Evolutionary conservation across 495 filamentous ascomycete species (phyloP), one percentile per base, ranked within the genome.

Genomic region (Aspergillus diversus): DNA sequence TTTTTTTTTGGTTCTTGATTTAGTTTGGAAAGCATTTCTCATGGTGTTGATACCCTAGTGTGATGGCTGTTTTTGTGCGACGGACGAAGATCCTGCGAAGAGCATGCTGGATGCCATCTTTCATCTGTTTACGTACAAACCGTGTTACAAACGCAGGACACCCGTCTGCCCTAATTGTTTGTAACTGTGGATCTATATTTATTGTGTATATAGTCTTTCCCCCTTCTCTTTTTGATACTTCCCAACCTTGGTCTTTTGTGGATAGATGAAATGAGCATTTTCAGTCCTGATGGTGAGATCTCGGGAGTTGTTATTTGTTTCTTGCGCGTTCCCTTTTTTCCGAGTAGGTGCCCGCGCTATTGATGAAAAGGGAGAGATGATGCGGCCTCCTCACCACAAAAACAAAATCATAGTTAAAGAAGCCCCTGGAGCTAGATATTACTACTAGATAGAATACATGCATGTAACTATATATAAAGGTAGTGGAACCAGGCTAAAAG

Each of bases 11-110:
- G 34, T 56, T 50, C 51, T 55, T 62, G 57, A 67, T 55, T 47
- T 54, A 57, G 53, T 66, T 70, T 71, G 57, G 67, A 71, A 74
- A 78, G 75, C 77, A 78, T 81, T 75, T 75, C 62, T 75, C 73
- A 75, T 74, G 76, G 77, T 81, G 75, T 80, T 80, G 79, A 80
- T 81, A 80, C 78, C 78, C 79, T 77, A 69, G 59, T 66, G 63
- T 67, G 64, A 64, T 64, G 65, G 59, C 58, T 69, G 50, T 67
- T 69, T 69, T 66, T 67, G 57, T 54, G 39, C 60, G 50, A 17
- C 17, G 34, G 57, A 17, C 43, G 55, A 47, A 52, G 53, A 49
- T 59, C 59, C 49, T 60, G 51, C 53, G 35, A 43, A 37, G 55
- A 66, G 63, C 47, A 46, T 51, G 47, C 53, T 59, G 51, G 64